Conservation (phyloP, 164 flowering plant species). For the Nelumbo lutea region DNA sequence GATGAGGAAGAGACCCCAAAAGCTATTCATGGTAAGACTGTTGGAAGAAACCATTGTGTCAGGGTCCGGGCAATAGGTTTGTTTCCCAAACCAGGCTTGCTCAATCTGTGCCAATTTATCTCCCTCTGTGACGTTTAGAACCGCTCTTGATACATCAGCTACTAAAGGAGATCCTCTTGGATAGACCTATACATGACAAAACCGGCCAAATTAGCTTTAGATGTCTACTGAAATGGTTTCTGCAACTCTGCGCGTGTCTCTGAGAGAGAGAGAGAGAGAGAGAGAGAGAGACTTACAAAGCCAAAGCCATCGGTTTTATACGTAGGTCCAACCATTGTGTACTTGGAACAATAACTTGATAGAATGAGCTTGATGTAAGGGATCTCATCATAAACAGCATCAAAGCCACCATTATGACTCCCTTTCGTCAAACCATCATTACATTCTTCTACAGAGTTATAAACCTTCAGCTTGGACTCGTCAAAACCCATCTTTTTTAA, state of each 20-base stretch:
- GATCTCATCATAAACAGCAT: constrained; percentile 11
- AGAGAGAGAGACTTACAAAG: constrained; percentile 17
- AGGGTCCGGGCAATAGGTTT: not conserved
- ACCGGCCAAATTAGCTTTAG: not conserved
- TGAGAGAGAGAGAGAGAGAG: constrained; percentile 8
- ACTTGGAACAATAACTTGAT: constrained; percentile 7
- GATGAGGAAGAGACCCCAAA: constrained; percentile 10
- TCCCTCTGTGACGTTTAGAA: not conserved
- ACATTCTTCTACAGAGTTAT: not conserved
- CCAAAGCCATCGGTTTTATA: constrained; percentile 19
- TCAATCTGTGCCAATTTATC: not conserved
- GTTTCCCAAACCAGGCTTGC: not conserved
- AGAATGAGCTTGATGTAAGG: constrained; percentile 14
- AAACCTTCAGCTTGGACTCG: constrained; percentile 6
- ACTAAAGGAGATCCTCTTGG: not conserved
- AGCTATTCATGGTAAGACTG: constrained; percentile 6
- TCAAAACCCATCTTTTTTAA: constrained; percentile 9
- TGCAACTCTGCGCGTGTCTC: not conserved
- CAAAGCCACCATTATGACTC: constrained; percentile 8
- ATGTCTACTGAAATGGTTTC: not conserved
- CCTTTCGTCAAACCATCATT: constrained; percentile 14
- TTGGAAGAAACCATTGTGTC: not conserved
- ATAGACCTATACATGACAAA: not conserved
- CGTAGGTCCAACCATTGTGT: constrained; percentile 15
- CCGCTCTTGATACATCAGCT: not conserved